Base-by-base conservation (phyloP, 441 rosid genomes). In the Erysimum cheiri region DNA sequence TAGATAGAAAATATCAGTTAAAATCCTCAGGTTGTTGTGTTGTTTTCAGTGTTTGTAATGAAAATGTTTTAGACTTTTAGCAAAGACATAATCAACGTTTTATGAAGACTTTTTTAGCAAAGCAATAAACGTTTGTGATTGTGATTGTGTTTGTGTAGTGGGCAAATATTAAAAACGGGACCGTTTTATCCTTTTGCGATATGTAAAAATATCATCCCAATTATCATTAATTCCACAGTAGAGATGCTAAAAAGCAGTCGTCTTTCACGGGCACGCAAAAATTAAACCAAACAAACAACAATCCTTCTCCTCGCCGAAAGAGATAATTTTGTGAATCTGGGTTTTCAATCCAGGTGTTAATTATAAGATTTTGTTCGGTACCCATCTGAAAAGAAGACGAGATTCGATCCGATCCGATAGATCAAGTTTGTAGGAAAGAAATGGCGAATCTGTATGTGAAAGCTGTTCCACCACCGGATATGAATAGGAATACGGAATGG, bases 401-500 rank as follows among this genome's bases (percentile, higher is more conserved):
- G 57, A 47, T 53, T 61, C 2, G 70, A 63, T 64, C 46, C 2
- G 22, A 19, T 19, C 22, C 22, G 67, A 40, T 60, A 13, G 73
- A 43, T 62, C 9, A 26, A 52, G 15, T 49, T 53, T 15, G 15
- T 10, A 12, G n/a, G 6, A 0, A n/a, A 40, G 4, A 29, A 67
- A 79, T 79, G 83, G 76, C 79, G 81, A 79, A 77, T 74, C 65
- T 88, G 86, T 94, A 91, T 67, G 99, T 91, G 68, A 86, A 79
- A 68, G 94, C 93, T 26, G 87, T 67, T 67, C 96, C 85, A 39
- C 67, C 97, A 63, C 82, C 90, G 85, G 97, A 94, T 82, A 81
- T 94, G 89, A 90, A 94, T 58, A 53, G 82, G 83, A 94, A 92
- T 80, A 94, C 97, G 39, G 98, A 94, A 76, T 88, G 97, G 99